Percentiles rank a stretch among this genome's conserved stretches.
phyloP scores from a whole-genome alignment of 192 early-diverging fungal species.

The Backusella sp. region DNA sequence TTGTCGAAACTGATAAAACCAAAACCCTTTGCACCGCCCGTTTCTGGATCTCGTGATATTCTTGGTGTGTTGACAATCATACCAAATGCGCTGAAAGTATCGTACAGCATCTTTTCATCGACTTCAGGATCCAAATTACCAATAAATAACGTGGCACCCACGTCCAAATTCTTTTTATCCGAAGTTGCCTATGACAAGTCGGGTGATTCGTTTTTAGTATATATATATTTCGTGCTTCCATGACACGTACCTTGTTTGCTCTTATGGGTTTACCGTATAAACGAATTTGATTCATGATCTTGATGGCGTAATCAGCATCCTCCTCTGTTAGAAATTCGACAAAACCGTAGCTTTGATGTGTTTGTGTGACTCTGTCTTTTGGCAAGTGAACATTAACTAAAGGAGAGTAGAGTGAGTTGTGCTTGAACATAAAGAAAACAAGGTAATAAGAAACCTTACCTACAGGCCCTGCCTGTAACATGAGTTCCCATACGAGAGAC shows the following conservation, averaged over 20 bases:
- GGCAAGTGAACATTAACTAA: slow-evolving; percentile 94
- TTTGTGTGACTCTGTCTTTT: slow-evolving; percentile 94
- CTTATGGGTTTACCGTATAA: slow-evolving; percentile 93
- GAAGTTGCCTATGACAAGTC: slow-evolving; percentile 57
- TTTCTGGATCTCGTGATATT: slow-evolving; percentile 82
- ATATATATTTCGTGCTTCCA: not conserved
- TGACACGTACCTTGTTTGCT: slow-evolving; percentile 74
- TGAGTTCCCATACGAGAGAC: slow-evolving; percentile 94
- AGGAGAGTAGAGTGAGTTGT: not conserved
- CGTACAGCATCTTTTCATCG: slow-evolving; percentile 89
- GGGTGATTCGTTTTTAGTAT: not conserved
- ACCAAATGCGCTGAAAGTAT: slow-evolving; percentile 96
- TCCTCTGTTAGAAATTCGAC: slow-evolving; percentile 91
- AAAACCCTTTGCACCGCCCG: slow-evolving; percentile 88
- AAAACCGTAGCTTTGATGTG: slow-evolving; percentile 94
- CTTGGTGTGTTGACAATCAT: slow-evolving; percentile 83
- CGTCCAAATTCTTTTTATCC: slow-evolving; percentile 83
- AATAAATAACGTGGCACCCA: slow-evolving; percentile 95
- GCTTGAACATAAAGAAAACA: not conserved
- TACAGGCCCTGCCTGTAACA: slow-evolving; percentile 96
- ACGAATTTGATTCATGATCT: slow-evolving; percentile 97
- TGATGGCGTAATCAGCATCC: slow-evolving; percentile 95
- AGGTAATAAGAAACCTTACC: slow-evolving; percentile 40
- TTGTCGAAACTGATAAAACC: slow-evolving; percentile 91
- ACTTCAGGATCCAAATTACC: slow-evolving; percentile 93